Base-by-base conservation (phyloP, 352 stramenopile genomes). In the Sclerospora graminicola region DNA sequence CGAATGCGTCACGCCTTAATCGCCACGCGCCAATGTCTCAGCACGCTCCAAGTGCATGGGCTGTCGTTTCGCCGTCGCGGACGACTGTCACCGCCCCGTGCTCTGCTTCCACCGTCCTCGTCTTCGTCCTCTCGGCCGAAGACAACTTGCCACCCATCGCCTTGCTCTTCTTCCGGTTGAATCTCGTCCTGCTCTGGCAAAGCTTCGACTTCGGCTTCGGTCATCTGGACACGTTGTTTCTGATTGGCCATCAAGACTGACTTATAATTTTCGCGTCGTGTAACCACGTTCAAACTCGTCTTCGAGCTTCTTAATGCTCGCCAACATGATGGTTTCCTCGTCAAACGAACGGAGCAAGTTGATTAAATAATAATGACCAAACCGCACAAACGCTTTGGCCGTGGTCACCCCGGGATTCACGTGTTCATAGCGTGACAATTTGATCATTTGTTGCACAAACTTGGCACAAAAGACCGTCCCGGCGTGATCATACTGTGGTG, bases 371-470 rank as follows among this genome's bases (percentile, higher is more conserved):
- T 87, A 75, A 34, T 89, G 69, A 0, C 78, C 78, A 26, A 89
- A 87, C 1, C 75, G 72, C 36, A 83, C 61, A 31, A 83, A 84
- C 2, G 78, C 75, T 34, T 87, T 84, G 2, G 63, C 56, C 23
- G 63, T 68, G 10, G 69, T 53, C 2, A 61, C 23, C 10, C 55
- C 60, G 6, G 59, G 69, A 24, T 82, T 75, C 11, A 84, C 45
- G 18, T 75, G 58, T 48, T 87, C 73, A 24, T 80, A 87, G 20
- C 72, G 50, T 15, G 66, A 73, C 30, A 89, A 36, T 35, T 82
- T 84, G 24, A 87, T 71, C 75, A 89, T 87, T 54, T 89, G 75
- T 43, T 82, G 69, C 8, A 84, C 59, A 47, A 89, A 84, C 31
- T 75, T 81, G 6, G 70, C 65, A 28, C 69, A 69, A 48, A 89